Evolutionary conservation across 2,329 filamentous ascomycete genomes (phyloP).

Genomic region (Myriosclerotinia curreyana): DNA sequence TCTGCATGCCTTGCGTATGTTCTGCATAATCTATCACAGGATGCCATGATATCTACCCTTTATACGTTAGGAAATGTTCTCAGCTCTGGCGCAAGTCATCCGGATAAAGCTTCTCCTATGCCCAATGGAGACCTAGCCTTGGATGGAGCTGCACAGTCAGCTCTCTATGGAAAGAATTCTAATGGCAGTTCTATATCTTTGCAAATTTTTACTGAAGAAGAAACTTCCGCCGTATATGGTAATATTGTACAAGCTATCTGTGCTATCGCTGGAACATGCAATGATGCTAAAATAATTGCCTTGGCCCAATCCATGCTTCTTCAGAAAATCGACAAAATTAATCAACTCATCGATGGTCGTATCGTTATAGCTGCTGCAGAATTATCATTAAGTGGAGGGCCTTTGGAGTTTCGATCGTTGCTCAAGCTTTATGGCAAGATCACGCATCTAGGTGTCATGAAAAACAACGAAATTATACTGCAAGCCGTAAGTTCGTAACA

Average conservation of each 20-base stretch:
- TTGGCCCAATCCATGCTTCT: slow-evolving; percentile 91
- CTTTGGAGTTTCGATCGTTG: slow-evolving; percentile 79
- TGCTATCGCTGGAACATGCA: slow-evolving; percentile 75
- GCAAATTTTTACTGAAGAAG: slow-evolving; percentile 70
- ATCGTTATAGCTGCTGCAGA: slow-evolving; percentile 81
- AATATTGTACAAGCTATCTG: slow-evolving; percentile 96
- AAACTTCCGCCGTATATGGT: slow-evolving; percentile 71
- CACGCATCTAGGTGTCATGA: slow-evolving; percentile 67
- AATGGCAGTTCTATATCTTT: slow-evolving; percentile 79
- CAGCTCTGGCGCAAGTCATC: slow-evolving; percentile 59
- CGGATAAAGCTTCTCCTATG: slow-evolving; percentile 45
- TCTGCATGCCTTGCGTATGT: slow-evolving; percentile 82
- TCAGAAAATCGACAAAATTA: slow-evolving; percentile 91
- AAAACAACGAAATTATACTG: slow-evolving; percentile 64
- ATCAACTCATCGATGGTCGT: slow-evolving; percentile 72
- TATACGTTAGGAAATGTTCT: slow-evolving; percentile 96
- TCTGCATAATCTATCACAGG: slow-evolving; percentile 78
- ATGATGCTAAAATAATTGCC: slow-evolving; percentile 89
- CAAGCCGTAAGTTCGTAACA: slow-evolving; percentile 59
- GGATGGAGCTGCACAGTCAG: slow-evolving; percentile 46
- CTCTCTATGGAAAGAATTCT: slow-evolving; percentile 56
- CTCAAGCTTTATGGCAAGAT: slow-evolving; percentile 79
- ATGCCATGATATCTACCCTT: slow-evolving; percentile 89
- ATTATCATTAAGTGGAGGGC: slow-evolving; percentile 72
- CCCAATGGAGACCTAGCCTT: slow-evolving; percentile 53